A percentile compares a stretch with the other conserved stretches of the same genome.
Evolutionary conservation across 305 asterid genomes (phyloP).

Genomic region (Solanum hybrid): DNA sequence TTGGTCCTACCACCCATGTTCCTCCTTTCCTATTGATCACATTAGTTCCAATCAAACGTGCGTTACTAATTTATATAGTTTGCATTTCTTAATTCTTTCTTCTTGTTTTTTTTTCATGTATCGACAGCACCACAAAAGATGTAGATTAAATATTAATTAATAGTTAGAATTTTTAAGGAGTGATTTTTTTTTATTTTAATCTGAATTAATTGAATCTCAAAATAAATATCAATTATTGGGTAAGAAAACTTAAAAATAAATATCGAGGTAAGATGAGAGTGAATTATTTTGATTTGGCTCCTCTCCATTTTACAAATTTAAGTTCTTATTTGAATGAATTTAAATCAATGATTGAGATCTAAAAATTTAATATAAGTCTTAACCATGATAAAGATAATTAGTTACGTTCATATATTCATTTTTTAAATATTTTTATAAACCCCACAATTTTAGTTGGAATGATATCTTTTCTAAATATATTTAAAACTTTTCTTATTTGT

Average conservation of each 20-base stretch:
- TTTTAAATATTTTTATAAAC: neutral
- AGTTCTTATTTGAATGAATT: neutral
- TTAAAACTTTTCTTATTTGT: neutral
- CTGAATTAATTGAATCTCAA: neutral
- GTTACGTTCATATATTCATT: neutral
- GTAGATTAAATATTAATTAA: neutral
- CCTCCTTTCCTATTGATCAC: constrained; percentile 21
- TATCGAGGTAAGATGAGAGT: neutral
- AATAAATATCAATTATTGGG: neutral
- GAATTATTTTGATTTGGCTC: neutral
- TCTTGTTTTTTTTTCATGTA: neutral
- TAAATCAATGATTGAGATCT: neutral
- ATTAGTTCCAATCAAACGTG: constrained; percentile 33
- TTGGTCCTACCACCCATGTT: constrained; percentile 48
- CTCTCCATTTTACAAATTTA: neutral
- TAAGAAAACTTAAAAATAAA: neutral
- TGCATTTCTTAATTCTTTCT: too few species aligned
- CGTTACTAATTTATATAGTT: neutral
- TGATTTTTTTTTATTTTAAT: neutral
- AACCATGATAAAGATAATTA: neutral
- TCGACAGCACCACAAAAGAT: neutral
- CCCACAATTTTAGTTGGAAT: neutral
- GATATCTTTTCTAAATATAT: neutral
- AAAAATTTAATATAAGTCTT: too few species aligned
- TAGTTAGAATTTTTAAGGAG: neutral